Percentiles rank a stretch among this genome's conserved stretches.
phyloP scores from a whole-genome alignment of 164 flowering plant genomes.

The Platanus orientalis region DNA sequence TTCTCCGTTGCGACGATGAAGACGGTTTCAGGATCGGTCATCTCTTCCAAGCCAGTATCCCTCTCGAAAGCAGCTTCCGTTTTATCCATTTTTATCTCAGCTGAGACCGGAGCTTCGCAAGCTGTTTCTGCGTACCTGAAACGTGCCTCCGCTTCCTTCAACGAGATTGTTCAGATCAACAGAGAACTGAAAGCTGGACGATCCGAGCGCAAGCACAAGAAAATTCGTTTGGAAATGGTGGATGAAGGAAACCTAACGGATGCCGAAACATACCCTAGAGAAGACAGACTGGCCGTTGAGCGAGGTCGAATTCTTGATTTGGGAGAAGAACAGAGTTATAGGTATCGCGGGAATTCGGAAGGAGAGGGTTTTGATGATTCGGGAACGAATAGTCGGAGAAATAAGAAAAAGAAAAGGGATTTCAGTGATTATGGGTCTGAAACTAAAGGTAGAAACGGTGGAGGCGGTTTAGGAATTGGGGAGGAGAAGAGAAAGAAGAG shows the following conservation, averaged over 20 bases:
- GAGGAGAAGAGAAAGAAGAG: constrained; percentile 3
- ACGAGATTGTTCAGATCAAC: neutral
- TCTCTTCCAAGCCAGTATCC: constrained; percentile 27
- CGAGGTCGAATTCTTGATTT: neutral
- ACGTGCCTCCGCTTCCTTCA: neutral
- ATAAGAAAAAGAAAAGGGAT: neutral
- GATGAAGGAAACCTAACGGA: neutral
- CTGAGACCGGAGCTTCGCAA: constrained; percentile 12
- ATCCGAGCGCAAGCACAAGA: constrained; percentile 2
- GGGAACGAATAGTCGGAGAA: neutral
- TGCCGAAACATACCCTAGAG: neutral
- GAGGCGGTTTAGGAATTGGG: neutral
- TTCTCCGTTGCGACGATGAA: constrained; percentile 11
- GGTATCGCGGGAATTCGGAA: neutral
- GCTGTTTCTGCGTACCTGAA: constrained; percentile 1
- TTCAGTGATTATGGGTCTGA: neutral
- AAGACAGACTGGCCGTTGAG: neutral
- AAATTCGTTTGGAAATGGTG: neutral
- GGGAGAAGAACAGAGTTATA: neutral
- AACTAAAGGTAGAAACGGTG: neutral
- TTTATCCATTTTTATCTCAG: constrained; percentile 21
- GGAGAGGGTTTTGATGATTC: neutral
- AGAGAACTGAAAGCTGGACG: constrained; percentile 1
- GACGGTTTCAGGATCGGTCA: constrained; percentile 15
- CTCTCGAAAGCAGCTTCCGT: constrained; percentile 23